Evolutionary conservation across 495 filamentous ascomycete genomes (phyloP), one percentile per base, ranked within the genome.

Genomic region (Neurospora tetraspora): DNA sequence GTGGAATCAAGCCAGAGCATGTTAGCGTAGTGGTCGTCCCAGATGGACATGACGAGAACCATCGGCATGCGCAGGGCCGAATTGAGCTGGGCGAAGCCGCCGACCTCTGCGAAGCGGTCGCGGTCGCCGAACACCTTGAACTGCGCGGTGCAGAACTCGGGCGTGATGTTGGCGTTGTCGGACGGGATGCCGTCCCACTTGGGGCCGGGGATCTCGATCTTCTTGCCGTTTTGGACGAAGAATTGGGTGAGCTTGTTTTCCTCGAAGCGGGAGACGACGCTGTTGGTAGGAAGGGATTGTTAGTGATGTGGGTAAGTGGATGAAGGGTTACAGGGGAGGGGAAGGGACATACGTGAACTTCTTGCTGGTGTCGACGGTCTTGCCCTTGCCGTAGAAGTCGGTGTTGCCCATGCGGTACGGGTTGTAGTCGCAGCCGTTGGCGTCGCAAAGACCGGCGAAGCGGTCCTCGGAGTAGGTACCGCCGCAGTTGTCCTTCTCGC

Each of bases 1-100:
- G 80, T 85, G 76, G 89, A 89, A 83, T 94, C 92, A 76, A 96
- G 89, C 93, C 93, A 95, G 73, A 91, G 86, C 93, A 94, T 95
- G 83, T 92, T 88, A 81, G 88, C 83, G 77, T 87, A 84, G 85
- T 94, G 88, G 80, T 94, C 92, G 78, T 92, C 91, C 92, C 92
- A 93, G 78, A 94, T 82, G 76, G 86, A 89, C 87, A 94, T 87
- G 78, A 92, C 91, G 18, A 94, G 86, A 45, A 92, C 92, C 90
- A 93, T 90, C 71, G 88, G 89, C 5, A 85, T 70, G 9, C 75
- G 75, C n/a, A 92, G 77, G 11, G 85, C 89, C 5, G 80, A 72
- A 72, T 89, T 85, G 82, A 93, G 88, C 45, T 80, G 77, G 8
- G 73, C 73, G 73, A 91, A 83, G 71, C 91, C 92, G 69, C 91